These are phyloP conservation scores for Telfairia occidentalis DNA, from an alignment of 331 rosid genomes.

Conservation along the genomic window DNA sequence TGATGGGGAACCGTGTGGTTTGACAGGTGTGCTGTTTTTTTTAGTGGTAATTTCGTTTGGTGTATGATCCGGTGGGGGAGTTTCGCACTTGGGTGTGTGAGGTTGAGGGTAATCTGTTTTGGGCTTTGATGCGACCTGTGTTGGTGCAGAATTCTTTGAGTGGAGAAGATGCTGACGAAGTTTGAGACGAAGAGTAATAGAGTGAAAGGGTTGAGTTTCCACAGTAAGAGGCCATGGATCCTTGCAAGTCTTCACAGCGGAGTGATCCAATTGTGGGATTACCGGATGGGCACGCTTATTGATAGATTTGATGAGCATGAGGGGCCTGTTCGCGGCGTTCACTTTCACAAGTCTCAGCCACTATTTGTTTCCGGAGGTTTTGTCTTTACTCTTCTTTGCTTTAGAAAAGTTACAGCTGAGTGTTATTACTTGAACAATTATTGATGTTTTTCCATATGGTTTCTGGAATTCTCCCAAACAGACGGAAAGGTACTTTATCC, in stretches of 20 bases:
- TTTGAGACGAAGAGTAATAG: slow-evolving; percentile 89
- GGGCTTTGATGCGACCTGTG: neutral
- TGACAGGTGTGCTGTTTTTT: neutral
- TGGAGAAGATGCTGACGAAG: slow-evolving; percentile 69
- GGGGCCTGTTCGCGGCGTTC: slow-evolving; percentile 90
- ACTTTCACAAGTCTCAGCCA: slow-evolving; percentile 80
- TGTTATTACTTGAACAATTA: neutral
- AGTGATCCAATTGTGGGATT: slow-evolving; percentile 91
- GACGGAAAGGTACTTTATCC: neutral
- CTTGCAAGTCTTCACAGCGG: slow-evolving; percentile 96
- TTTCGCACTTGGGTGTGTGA: neutral
- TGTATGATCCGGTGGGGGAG: neutral
- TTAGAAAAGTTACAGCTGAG: neutral
- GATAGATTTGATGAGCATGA: slow-evolving; percentile 90
- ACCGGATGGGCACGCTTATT: slow-evolving; percentile 89
- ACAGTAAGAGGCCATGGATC: slow-evolving; percentile 84
- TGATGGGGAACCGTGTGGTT: neutral
- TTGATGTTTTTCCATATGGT: neutral
- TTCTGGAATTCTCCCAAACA: neutral
- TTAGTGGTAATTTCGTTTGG: neutral
- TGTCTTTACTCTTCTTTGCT: neutral
- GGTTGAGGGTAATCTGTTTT: neutral
- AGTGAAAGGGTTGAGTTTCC: slow-evolving; percentile 88
- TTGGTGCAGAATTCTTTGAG: slow-evolving; percentile 18
- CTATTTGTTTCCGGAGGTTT: slow-evolving; percentile 80